phyloP scores from a whole-genome alignment of 257 asterid genomes.

The Perilla frutescens region DNA sequence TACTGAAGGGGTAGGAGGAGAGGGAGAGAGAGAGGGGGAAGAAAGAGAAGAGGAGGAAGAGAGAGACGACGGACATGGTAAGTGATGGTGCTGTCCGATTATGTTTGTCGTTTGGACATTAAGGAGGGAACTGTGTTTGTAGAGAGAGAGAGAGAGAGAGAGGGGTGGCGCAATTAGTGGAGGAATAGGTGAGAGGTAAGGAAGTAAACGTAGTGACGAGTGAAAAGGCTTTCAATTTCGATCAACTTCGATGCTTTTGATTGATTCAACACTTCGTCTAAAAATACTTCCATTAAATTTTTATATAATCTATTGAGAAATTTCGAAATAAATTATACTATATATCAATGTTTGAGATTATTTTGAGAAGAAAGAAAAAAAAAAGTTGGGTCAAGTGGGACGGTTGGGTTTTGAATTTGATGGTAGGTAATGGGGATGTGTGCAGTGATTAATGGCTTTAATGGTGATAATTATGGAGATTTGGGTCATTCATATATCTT shows the following conservation, averaged over 20 bases:
- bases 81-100: conserved; percentile 33
- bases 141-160: conserved; percentile 34
- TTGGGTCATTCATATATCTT: conserved; percentile 11
- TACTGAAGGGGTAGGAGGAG: conserved; percentile 44
- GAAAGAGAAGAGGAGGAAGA: conserved; percentile 38
- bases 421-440: conserved; percentile 20
- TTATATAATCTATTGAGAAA: too few species aligned
- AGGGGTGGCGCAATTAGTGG: conserved; percentile 45
- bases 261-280: too few species aligned
- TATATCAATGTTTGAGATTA: too few species aligned
- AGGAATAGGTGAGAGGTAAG: conserved; percentile 6
- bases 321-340: too few species aligned
- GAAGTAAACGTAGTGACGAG: conserved; percentile 34
- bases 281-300: too few species aligned
- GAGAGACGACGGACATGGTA: conserved; percentile 38
- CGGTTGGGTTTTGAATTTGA: conserved; percentile 2
- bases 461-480: neutral
- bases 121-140: conserved; percentile 34
- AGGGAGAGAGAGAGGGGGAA: conserved; percentile 35
- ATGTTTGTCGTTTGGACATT: conserved; percentile 41
- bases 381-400: neutral
- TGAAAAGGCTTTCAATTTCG: neutral
- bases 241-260: too few species aligned
- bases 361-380: too few species aligned
- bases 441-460: conserved; percentile 28